These are phyloP conservation scores for Trichosporon inkin DNA, from an alignment of 1,284 basidiomycete genomes.

Conservation along the genomic window DNA sequence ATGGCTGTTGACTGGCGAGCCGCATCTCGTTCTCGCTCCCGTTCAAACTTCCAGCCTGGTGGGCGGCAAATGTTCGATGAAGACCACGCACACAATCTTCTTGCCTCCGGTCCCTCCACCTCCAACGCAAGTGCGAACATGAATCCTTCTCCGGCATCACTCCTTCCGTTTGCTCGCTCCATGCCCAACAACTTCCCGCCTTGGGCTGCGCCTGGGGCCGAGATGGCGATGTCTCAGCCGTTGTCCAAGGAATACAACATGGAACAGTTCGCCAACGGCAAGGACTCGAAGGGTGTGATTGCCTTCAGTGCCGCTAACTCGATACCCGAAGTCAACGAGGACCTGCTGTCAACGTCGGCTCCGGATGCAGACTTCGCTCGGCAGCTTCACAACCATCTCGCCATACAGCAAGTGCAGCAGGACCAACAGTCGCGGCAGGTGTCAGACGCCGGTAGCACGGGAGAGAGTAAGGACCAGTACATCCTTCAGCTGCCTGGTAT, in stretches of 20 bases:
- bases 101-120: constrained; percentile 42
- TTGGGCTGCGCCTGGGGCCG: constrained; percentile 20
- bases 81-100: constrained; percentile 49
- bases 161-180: constrained; percentile 23
- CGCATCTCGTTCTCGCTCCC: constrained; percentile 50
- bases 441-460: constrained; percentile 7
- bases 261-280: constrained; percentile 22
- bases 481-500: constrained; percentile 42
- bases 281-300: constrained; percentile 13
- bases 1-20: constrained; percentile 61
- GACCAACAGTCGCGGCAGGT: background rate
- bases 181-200: constrained; percentile 27
- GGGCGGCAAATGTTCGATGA: constrained; percentile 47
- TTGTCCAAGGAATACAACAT: constrained; percentile 23
- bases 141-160: constrained; percentile 22
- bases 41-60: constrained; percentile 36
- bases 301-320: constrained; percentile 1
- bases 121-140: constrained; percentile 52
- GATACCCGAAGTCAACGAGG: background rate
- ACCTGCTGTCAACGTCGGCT: background rate
- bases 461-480: constrained; percentile 14
- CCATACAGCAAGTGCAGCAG: constrained; percentile 9
- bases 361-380: constrained; percentile 9
- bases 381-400: constrained; percentile 12
- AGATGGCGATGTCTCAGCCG: constrained; percentile 27